Evolutionary conservation across 2,329 filamentous ascomycete genomes (phyloP).

Genomic region (Penicillium sp.): DNA sequence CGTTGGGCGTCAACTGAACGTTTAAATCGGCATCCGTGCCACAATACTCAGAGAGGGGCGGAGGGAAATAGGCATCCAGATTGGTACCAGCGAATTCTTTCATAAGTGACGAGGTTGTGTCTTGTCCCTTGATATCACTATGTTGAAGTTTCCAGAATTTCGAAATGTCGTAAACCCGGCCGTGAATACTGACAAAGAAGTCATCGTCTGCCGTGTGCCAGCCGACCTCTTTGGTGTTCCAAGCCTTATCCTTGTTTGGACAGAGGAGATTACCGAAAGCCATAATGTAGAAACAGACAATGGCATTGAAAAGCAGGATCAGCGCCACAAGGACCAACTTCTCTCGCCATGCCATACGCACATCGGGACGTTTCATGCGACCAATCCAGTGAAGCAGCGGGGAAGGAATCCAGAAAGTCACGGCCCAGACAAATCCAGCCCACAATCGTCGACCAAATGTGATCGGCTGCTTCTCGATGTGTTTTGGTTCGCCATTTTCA

Average conservation of each 20-base stretch:
- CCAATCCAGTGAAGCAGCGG: constrained; percentile 78
- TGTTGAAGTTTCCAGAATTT: constrained; percentile 87
- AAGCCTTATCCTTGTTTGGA: constrained; percentile 89
- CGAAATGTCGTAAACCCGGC: constrained; percentile 87
- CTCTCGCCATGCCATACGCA: constrained; percentile 96
- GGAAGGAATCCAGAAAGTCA: constrained; percentile 96
- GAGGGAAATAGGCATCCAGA: constrained; percentile 82
- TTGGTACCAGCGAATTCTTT: constrained; percentile 75
- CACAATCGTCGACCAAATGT: constrained; percentile 71
- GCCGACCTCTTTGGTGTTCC: constrained; percentile 71
- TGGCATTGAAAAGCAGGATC: constrained; percentile 79
- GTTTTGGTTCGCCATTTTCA: constrained; percentile 76
- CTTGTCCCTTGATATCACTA: constrained; percentile 67
- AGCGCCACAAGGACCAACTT: constrained; percentile 82
- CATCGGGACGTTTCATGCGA: constrained; percentile 95
- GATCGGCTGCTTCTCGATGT: constrained; percentile 71
- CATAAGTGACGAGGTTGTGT: constrained; percentile 70
- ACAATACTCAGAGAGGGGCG: constrained; percentile 77
- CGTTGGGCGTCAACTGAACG: constrained; percentile 55
- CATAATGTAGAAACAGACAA: constrained; percentile 91
- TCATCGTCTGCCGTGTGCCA: constrained; percentile 73
- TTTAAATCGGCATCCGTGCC: constrained; percentile 65
- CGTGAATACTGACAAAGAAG: constrained; percentile 85
- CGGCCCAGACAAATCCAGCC: constrained; percentile 79
- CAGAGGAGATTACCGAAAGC: constrained; percentile 83